Evolutionary conservation across 1,284 basidiomycete genomes (phyloP).

Genomic region (Anthracocystis walkeri): DNA sequence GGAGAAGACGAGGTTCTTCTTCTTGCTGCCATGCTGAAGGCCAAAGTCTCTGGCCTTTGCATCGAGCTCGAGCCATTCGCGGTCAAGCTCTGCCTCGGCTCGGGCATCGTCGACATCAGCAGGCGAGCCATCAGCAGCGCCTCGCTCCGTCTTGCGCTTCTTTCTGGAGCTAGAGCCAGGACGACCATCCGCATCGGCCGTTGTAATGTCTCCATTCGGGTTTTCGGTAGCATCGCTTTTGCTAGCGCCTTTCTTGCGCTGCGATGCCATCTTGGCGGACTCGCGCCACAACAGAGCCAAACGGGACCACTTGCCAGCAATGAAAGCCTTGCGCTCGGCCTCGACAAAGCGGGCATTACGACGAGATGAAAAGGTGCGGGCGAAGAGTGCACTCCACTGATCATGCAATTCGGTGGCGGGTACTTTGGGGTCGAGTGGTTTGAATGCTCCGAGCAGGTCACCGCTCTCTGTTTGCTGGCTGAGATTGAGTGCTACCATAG

Average conservation of each 20-base stretch:
- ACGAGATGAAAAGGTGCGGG: constrained; percentile 86
- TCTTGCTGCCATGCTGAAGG: constrained; percentile 57
- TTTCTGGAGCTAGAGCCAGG: constrained; percentile 53
- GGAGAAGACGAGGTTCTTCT: constrained; percentile 75
- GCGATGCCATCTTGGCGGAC: constrained; percentile 74
- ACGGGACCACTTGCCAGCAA: constrained; percentile 86
- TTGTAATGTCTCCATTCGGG: constrained; percentile 11
- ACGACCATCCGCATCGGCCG: constrained; percentile 18
- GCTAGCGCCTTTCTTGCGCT: constrained; percentile 72
- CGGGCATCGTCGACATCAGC: constrained; percentile 39
- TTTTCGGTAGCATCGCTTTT: not conserved
- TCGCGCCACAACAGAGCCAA: constrained; percentile 87
- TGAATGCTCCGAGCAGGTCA: constrained; percentile 94
- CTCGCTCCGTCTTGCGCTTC: constrained; percentile 62
- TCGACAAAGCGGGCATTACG: constrained; percentile 90
- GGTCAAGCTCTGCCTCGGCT: constrained; percentile 49
- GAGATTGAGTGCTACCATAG: constrained; percentile 88
- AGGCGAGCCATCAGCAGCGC: constrained; percentile 41
- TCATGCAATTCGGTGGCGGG: constrained; percentile 82
- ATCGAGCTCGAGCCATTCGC: constrained; percentile 74
- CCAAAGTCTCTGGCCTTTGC: constrained; percentile 83
- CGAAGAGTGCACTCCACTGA: constrained; percentile 85
- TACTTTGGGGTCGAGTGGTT: constrained; percentile 82
- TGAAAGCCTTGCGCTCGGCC: constrained; percentile 84
- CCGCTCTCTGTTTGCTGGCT: constrained; percentile 97